Percentiles rank a stretch among this genome's conserved stretches.
Conservation (phyloP, 2,329 filamentous ascomycete species). For the Colletotrichum somersetense region DNA sequence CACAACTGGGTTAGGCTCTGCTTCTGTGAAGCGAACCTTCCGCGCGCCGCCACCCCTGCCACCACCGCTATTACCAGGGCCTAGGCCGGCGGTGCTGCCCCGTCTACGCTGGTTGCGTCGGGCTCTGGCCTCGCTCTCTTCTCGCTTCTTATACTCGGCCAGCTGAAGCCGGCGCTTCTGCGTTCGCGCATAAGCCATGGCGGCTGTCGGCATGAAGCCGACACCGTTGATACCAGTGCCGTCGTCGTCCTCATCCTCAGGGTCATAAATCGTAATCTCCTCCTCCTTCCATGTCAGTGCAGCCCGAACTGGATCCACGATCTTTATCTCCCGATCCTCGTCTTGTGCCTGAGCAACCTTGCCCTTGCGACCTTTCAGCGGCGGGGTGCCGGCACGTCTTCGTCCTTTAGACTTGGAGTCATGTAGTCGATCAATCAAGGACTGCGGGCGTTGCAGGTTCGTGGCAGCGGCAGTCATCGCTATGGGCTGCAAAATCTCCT, state of each 20-base stretch:
- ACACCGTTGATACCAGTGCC: conserved; percentile 77
- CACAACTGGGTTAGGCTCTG: conserved; percentile 47
- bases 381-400: conserved; percentile 56
- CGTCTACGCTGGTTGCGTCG: conserved; percentile 66
- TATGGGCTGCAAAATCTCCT: conserved; percentile 24
- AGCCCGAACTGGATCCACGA: conserved; percentile 68
- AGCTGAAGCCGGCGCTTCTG: conserved; percentile 72
- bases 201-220: conserved; percentile 74
- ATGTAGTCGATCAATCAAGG: conserved; percentile 55
- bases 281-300: conserved; percentile 76
- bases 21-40: conserved; percentile 57
- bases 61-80: conserved; percentile 42
- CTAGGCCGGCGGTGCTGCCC: conserved; percentile 46
- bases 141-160: conserved; percentile 71
- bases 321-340: conserved; percentile 50
- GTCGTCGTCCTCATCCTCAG: conserved; percentile 74
- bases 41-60: conserved; percentile 47
- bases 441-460: conserved; percentile 50
- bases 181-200: conserved; percentile 68
- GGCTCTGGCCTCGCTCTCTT: conserved; percentile 71
- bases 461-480: conserved; percentile 41
- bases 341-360: conserved; percentile 34
- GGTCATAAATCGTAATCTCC: conserved; percentile 76
- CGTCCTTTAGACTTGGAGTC: conserved; percentile 54
- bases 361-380: conserved; percentile 43